A percentile compares a stretch with the other conserved stretches of the same genome.
phyloP scores from a whole-genome alignment of 495 filamentous ascomycete species.

The Annulohypoxylon moriforme region DNA sequence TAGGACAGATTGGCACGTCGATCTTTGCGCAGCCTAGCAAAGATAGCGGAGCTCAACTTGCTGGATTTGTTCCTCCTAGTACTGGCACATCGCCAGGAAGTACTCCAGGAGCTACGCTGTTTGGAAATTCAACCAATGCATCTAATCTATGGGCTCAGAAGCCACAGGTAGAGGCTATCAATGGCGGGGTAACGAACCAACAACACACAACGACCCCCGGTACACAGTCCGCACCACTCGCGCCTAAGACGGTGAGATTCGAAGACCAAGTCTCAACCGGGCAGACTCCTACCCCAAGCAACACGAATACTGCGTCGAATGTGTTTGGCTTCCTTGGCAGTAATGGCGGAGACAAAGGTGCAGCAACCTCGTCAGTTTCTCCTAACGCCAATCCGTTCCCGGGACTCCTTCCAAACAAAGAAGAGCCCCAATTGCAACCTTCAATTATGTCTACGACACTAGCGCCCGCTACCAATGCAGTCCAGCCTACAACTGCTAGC shows the following conservation, averaged over 20 bases:
- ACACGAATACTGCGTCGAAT: background rate
- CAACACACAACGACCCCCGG: background rate
- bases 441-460: background rate
- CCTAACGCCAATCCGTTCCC: conserved; percentile 2
- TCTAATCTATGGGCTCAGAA: background rate
- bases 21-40: conserved; percentile 6
- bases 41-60: background rate
- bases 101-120: background rate
- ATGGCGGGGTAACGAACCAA: background rate
- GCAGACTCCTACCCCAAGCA: background rate
- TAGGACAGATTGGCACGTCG: background rate
- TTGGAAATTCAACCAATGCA: background rate
- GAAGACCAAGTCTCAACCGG: background rate
- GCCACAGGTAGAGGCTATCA: background rate
- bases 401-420: conserved; percentile 13
- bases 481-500: background rate
- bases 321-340: conserved; percentile 10
- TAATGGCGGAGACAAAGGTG: conserved; percentile 12
- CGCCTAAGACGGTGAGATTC: conserved; percentile 20
- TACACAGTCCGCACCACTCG: background rate
- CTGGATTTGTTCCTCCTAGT: background rate
- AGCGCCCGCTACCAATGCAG: conserved; percentile 2
- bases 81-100: background rate
- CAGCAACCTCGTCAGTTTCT: background rate
- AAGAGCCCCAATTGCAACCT: background rate